A percentile compares a stretch with the other conserved stretches of the same genome.
These are phyloP conservation scores for Sugiyamaella smithiae DNA, from an alignment of 805 yeast species.

Conservation along the genomic window DNA sequence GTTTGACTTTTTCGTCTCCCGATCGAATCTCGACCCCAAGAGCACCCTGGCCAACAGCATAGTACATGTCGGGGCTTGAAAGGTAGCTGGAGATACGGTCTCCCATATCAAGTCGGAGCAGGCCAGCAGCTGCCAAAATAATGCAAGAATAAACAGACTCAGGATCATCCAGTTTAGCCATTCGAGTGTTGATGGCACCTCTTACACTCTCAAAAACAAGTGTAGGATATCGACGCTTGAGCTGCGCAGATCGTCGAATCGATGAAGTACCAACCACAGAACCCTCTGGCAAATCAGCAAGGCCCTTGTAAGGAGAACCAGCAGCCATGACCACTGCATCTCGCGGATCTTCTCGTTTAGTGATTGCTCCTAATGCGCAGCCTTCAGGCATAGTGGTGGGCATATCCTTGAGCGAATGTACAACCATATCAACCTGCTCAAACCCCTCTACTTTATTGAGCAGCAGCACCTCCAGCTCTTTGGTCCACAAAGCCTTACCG, in stretches of 20 bases:
- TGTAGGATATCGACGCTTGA: slow-evolving; percentile 72
- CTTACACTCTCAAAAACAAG: slow-evolving; percentile 79
- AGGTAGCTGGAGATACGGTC: slow-evolving; percentile 71
- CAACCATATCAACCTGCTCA: slow-evolving; percentile 78
- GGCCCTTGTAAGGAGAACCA: slow-evolving; percentile 58
- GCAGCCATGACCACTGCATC: slow-evolving; percentile 81
- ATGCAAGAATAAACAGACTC: slow-evolving; percentile 65
- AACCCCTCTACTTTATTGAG: slow-evolving; percentile 55
- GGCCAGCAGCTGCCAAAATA: slow-evolving; percentile 90
- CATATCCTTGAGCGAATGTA: slow-evolving; percentile 82
- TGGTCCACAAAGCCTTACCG: slow-evolving; percentile 95
- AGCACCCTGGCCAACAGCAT: slow-evolving; percentile 99
- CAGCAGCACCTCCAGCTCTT: slow-evolving; percentile 80
- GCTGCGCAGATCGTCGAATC: slow-evolving; percentile 88
- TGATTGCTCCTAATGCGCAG: slow-evolving; percentile 83
- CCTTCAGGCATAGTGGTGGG: slow-evolving; percentile 90
- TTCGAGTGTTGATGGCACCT: slow-evolving; percentile 79
- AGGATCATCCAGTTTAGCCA: slow-evolving; percentile 73
- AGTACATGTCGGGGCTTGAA: slow-evolving; percentile 76
- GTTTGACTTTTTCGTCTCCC: slow-evolving; percentile 57
- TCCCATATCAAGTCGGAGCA: slow-evolving; percentile 68
- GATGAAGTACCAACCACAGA: slow-evolving; percentile 93
- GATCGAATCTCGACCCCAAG: slow-evolving; percentile 85
- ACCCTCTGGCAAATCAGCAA: slow-evolving; percentile 78
- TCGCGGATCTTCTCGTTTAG: slow-evolving; percentile 86